A percentile compares a stretch with the other conserved stretches of the same genome.
These are phyloP conservation scores for Citrus trifoliata DNA, from an alignment of 345 rosid species.

Conservation along the genomic window DNA sequence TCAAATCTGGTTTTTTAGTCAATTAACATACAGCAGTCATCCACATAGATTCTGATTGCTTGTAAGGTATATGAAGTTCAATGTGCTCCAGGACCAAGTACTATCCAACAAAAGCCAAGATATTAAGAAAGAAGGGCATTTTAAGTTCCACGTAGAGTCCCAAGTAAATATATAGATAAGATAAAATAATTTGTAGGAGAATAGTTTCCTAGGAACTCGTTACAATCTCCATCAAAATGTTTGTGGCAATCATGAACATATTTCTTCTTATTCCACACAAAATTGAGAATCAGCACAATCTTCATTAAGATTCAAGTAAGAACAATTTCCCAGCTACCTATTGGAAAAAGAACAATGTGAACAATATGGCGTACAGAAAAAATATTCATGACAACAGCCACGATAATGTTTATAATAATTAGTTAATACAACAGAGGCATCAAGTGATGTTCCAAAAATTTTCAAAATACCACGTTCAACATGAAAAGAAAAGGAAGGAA, in stretches of 20 bases:
- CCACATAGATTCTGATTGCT: background rate
- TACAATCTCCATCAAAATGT: background rate
- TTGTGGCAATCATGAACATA: background rate
- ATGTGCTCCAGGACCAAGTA: background rate
- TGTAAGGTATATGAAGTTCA: background rate
- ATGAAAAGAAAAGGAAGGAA: constrained; percentile 23
- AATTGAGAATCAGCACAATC: background rate
- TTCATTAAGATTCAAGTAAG: background rate
- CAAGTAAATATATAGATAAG: background rate
- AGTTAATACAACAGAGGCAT: background rate
- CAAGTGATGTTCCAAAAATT: background rate
- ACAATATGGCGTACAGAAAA: background rate
- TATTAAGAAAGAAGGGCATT: background rate
- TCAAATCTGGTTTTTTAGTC: background rate
- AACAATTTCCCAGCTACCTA: background rate
- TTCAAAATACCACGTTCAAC: constrained; percentile 7
- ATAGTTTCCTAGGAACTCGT: background rate
- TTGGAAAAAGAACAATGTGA: background rate
- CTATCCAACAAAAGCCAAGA: background rate
- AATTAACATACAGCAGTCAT: background rate
- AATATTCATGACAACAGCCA: background rate
- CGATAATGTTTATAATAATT: background rate
- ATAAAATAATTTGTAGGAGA: background rate
- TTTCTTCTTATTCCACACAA: background rate
- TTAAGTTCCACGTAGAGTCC: background rate